phyloP scores from a whole-genome alignment of 345 rosid species.

The Xanthoceras sorbifolium region DNA sequence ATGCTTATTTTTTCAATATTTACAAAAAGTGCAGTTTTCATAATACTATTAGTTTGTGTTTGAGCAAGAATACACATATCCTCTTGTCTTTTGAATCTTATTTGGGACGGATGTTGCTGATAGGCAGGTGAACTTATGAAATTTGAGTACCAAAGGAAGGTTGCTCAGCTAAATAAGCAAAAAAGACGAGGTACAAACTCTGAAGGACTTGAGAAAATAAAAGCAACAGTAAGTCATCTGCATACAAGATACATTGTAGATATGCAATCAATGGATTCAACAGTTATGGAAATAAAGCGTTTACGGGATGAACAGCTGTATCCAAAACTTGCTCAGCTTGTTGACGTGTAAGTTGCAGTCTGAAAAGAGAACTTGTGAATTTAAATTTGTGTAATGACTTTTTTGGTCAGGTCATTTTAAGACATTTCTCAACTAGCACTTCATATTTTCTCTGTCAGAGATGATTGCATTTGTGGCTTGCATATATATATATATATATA shows the following conservation, averaged over 20 bases:
- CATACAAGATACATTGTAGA: slow-evolving; percentile 98
- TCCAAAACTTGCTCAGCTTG: slow-evolving; percentile 80
- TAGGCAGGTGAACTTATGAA: slow-evolving; percentile 95
- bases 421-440: background rate
- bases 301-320: slow-evolving; percentile 87
- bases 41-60: background rate
- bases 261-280: slow-evolving; percentile 99
- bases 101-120: slow-evolving; percentile 33
- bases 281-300: slow-evolving; percentile 89
- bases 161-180: slow-evolving; percentile 62
- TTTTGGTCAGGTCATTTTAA: background rate
- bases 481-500: too few species aligned
- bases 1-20: background rate
- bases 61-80: background rate
- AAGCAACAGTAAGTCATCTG: slow-evolving; percentile 88
- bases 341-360: slow-evolving; percentile 69
- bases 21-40: background rate
- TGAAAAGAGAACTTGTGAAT: background rate
- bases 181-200: slow-evolving; percentile 71
- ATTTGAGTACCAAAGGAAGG: slow-evolving; percentile 84
- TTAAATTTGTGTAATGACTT: background rate
- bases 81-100: slow-evolving; percentile 21
- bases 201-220: slow-evolving; percentile 82
- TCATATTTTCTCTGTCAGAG: background rate
- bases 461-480: slow-evolving; percentile 3